Conservation (phyloP, 345 rosid species). For the Aquilaria sinensis region DNA sequence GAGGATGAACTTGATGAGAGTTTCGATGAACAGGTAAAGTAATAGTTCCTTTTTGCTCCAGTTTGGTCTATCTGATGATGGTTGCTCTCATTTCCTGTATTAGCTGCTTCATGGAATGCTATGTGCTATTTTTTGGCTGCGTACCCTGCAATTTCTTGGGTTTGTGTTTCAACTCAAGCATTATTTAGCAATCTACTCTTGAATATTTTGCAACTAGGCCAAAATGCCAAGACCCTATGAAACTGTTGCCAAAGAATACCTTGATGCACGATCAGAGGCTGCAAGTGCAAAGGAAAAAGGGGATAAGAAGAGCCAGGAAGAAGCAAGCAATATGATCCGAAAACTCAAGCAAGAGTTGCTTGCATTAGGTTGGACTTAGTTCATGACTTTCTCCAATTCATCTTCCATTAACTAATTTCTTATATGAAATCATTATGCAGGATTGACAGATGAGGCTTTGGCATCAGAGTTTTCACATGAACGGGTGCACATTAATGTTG, state of each 20-base stretch:
- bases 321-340: conserved; percentile 58
- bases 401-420: conserved; percentile 11
- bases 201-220: conserved; percentile 28
- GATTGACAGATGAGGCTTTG: conserved; percentile 61
- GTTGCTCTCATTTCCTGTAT: neutral
- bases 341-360: conserved; percentile 88
- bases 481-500: conserved; percentile 15
- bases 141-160: no score
- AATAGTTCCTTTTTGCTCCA: neutral
- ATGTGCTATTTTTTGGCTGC: neutral
- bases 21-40: conserved; percentile 43
- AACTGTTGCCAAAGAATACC: conserved; percentile 65
- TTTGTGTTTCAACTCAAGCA: no score
- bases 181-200: no score
- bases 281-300: conserved; percentile 62
- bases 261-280: conserved; percentile 65
- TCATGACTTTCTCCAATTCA: conserved; percentile 9
- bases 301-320: conserved; percentile 68
- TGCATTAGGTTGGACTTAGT: conserved; percentile 55
- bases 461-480: conserved; percentile 49
- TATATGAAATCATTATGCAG: conserved; percentile 35
- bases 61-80: neutral
- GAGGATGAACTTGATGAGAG: conserved; percentile 48
- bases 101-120: neutral
- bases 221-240: conserved; percentile 54